phyloP scores from a whole-genome alignment of 2,329 filamentous ascomycete genomes.

The Trichoderma cornu-damae region DNA sequence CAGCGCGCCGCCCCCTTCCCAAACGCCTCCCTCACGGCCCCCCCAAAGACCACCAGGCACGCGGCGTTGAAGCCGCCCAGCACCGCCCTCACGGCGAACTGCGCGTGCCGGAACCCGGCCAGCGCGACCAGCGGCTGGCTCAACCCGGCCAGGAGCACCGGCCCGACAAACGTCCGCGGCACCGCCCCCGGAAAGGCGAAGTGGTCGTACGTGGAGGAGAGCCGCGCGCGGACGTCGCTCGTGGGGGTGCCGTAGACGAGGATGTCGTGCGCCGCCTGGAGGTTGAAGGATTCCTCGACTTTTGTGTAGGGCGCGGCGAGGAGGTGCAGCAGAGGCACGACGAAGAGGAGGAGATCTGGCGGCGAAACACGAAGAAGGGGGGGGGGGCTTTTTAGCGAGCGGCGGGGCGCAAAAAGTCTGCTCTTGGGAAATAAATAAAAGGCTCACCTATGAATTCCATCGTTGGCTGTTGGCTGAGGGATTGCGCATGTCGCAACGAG shows the following conservation, averaged over 20 bases:
- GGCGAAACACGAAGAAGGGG: too few relatives aligned
- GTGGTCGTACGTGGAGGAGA: constrained; percentile 75
- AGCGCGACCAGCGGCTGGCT: constrained; percentile 60
- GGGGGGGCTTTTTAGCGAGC: too few relatives aligned
- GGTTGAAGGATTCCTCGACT: constrained; percentile 97
- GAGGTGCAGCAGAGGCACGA: constrained; percentile 65
- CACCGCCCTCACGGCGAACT: constrained; percentile 64
- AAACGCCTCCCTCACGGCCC: constrained; percentile 59
- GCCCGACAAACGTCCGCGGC: constrained; percentile 82
- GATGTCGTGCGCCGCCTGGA: constrained; percentile 90
- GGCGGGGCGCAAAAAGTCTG: too few relatives aligned
- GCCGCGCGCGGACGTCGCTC: constrained; percentile 45
- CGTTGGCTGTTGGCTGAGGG: not conserved
- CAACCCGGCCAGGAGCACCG: constrained; percentile 68
- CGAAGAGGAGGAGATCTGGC: constrained; percentile 35
- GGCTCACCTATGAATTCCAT: constrained; percentile 1
- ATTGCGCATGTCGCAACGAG: not conserved
- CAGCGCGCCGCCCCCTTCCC: constrained; percentile 66
- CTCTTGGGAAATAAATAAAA: too few relatives aligned
- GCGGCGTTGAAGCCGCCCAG: constrained; percentile 71
- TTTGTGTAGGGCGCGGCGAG: constrained; percentile 82
- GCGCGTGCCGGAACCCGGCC: constrained; percentile 51
- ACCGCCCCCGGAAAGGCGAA: constrained; percentile 86
- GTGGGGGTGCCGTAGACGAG: constrained; percentile 71
- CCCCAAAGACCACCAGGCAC: constrained; percentile 61